A percentile compares a stretch with the other conserved stretches of the same genome.
phyloP scores from a whole-genome alignment of 768 basidiomycete genomes.

The Tricholoma terreum region DNA sequence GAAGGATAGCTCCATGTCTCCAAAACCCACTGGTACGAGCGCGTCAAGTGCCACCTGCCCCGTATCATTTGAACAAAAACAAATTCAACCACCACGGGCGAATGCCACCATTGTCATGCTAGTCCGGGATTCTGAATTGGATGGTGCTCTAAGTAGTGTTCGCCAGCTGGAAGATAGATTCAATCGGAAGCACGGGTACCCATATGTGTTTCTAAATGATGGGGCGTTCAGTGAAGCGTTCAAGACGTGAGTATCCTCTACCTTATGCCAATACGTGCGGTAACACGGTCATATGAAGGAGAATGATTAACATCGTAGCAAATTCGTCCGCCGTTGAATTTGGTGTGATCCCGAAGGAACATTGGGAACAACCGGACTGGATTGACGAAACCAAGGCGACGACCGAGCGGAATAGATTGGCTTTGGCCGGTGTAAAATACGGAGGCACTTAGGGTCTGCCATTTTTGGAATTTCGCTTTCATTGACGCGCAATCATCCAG shows the following conservation, averaged over 20 bases:
- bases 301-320: not conserved
- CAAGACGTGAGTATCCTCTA: conserved; percentile 46
- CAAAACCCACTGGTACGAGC: not conserved
- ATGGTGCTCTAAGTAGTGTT: conserved; percentile 61
- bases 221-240: conserved; percentile 74
- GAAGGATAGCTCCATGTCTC: too few relatives aligned
- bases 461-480: not conserved
- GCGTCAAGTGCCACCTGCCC: not conserved
- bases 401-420: conserved; percentile 58
- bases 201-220: conserved; percentile 90
- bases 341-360: conserved; percentile 61
- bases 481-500: conserved; percentile 3
- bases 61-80: not conserved
- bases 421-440: conserved; percentile 42
- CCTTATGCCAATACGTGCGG: not conserved
- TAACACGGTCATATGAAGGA: not conserved
- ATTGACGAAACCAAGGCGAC: conserved; percentile 71
- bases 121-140: conserved; percentile 61
- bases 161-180: conserved; percentile 78
- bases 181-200: conserved; percentile 76
- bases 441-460: conserved; percentile 31
- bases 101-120: conserved; percentile 4
- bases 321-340: conserved; percentile 36
- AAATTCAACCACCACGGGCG: not conserved
- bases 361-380: conserved; percentile 78